A percentile compares a stretch with the other conserved stretches of the same genome.
Conservation (phyloP, 345 rosid species). For the Eucalyptus grandis region DNA sequence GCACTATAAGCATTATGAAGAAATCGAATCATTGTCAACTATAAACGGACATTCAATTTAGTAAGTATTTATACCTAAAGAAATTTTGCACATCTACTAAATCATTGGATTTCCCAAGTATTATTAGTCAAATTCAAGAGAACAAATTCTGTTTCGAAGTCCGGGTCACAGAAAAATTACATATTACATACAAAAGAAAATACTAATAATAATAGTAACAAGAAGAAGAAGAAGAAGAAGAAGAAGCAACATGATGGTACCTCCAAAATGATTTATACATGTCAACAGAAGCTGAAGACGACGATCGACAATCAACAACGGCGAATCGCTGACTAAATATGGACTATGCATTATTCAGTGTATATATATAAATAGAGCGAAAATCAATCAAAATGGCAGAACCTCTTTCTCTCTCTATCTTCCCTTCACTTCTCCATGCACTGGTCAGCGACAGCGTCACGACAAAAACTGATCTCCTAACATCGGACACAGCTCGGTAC, state of each 20-base stretch:
- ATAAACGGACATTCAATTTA: background rate
- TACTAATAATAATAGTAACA: fast-evolving
- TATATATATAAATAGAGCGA: background rate
- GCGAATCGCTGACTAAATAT: background rate
- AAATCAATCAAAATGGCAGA: background rate
- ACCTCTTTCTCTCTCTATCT: background rate
- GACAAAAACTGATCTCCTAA: background rate
- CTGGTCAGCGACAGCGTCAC: background rate
- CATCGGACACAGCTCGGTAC: background rate
- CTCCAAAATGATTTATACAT: background rate
- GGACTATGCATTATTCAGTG: background rate
- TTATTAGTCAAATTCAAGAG: background rate
- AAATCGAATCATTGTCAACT: background rate
- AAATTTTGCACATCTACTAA: background rate
- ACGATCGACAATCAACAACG: background rate
- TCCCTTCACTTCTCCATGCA: background rate
- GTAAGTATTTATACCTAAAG: background rate
- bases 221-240: background rate
- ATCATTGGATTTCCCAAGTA: background rate
- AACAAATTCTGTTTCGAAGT: background rate
- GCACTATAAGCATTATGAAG: background rate
- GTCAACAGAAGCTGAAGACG: background rate
- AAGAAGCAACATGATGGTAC: background rate
- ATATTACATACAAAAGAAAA: background rate
- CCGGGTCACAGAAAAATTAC: background rate